Base-by-base conservation (phyloP, 768 basidiomycete genomes). In the Saitozyma podzolica region DNA sequence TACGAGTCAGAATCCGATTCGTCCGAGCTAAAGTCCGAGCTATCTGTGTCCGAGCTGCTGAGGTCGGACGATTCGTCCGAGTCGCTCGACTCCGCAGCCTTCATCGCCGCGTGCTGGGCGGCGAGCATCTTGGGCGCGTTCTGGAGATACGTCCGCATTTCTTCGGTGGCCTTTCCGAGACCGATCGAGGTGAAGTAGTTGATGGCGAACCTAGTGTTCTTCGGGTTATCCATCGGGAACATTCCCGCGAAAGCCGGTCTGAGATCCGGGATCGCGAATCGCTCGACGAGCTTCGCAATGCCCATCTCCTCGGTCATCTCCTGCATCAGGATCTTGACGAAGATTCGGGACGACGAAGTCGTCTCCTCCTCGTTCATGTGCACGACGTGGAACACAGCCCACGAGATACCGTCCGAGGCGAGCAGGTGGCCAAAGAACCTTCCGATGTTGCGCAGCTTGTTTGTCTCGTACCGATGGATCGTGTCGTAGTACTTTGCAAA, bases 341-440 rank as follows among this genome's bases (percentile, higher is more conserved):
- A 98, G 75, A 99, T 99, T 82, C 96, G 91, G 65, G 88, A 88
- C 68, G 90, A 92, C 17, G 89, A 91, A 0, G 96, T 98, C 20
- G 96, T 99, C 59, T 97, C 94, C 54, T 98, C 96, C 78, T 99
- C 96, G 72, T 92, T 98, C 82, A 99, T 87, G 79, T 88, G 92
- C 73, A 99, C 85, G 50, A 85, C 86, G 68, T 88, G 87, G 55
- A 99, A 82, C 0, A 87, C 88, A 17, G 86, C 83, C 96, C 96
- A 98, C 1, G 91, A 91, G 57, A 98, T 84, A 0, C 91, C 85
- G 77, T 99, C 96, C 17, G 85, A 87, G 8, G 89, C 85, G 63
- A 97, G 65, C 29, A 98, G 83, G 76, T 96, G 93, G 1, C 96
- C 96, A 70, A 99, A 97, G 83, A 99, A 92, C 49, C 93, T 87